Percentiles rank a stretch among this genome's conserved stretches.
Conservation (phyloP, 495 filamentous ascomycete species). For the Letharia lupina region DNA sequence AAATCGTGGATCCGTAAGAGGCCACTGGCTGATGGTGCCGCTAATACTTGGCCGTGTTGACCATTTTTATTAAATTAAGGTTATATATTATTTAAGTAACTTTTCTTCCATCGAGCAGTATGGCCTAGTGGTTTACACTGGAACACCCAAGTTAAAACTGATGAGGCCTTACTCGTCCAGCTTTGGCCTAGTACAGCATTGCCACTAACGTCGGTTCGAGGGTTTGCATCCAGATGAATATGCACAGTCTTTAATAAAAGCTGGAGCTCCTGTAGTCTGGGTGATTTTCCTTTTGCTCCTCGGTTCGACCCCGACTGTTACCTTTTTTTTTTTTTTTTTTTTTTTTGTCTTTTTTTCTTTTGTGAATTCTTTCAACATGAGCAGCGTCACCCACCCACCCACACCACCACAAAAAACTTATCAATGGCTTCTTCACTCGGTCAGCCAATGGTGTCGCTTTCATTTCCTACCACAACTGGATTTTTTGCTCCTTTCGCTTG, state of each 20-base stretch:
- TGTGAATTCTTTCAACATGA: neutral
- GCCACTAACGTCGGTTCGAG: neutral
- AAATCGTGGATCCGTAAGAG: neutral
- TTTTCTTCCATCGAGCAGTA: neutral
- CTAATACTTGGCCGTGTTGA: neutral
- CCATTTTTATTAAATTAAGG: neutral
- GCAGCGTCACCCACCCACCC: neutral
- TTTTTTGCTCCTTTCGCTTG: neutral
- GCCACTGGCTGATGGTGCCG: neutral
- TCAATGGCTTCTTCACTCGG: neutral
- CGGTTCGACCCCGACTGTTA: neutral
- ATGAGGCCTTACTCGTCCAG: too few relatives aligned
- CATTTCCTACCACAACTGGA: neutral
- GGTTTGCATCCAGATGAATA: neutral
- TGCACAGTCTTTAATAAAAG: neutral
- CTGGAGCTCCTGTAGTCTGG: neutral
- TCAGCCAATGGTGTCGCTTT: neutral
- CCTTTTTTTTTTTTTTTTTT: neutral
- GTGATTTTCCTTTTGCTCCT: neutral
- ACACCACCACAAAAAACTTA: neutral
- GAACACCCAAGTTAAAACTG: too few relatives aligned
- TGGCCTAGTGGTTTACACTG: neutral
- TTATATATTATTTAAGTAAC: neutral
- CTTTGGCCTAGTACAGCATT: neutral
- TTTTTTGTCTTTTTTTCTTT: neutral